Percentiles rank a stretch among this genome's conserved stretches.
Evolutionary conservation across 2,329 filamentous ascomycete species (phyloP).

Genomic region (Rutstroemia sydowiana): DNA sequence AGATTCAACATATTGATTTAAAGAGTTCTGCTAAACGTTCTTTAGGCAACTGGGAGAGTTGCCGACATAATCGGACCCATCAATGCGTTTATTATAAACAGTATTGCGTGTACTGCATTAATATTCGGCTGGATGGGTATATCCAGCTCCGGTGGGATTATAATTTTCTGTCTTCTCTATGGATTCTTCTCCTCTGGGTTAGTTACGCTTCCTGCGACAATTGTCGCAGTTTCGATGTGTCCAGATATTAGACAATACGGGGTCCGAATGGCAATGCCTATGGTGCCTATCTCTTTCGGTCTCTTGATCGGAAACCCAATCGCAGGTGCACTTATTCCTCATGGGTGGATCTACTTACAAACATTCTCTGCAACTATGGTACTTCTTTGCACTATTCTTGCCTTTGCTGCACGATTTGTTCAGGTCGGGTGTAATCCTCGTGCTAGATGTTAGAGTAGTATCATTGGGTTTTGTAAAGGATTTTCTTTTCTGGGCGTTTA

Average conservation of each 20-base stretch:
- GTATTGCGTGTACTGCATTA: constrained; percentile 4
- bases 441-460: not conserved
- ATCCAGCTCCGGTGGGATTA: not conserved
- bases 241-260: not conserved
- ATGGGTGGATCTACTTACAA: not conserved
- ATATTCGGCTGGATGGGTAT: constrained; percentile 34
- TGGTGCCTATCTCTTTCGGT: not conserved
- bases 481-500: not conserved
- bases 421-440: not conserved
- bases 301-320: constrained; percentile 1
- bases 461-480: not conserved
- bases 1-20: not conserved
- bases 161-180: not conserved
- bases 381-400: not conserved
- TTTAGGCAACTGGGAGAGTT: constrained; percentile 38
- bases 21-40: not conserved
- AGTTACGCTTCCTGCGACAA: not conserved
- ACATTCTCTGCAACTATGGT: not conserved
- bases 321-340: not conserved
- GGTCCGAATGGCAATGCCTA: not conserved
- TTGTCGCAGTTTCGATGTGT: not conserved
- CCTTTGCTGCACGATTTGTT: not conserved
- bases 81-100: constrained; percentile 35
- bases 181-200: not conserved
- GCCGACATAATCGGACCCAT: constrained; percentile 44